These are phyloP conservation scores for Fusarium globosum DNA, from an alignment of 2,329 filamentous ascomycete genomes.

Conservation along the genomic window DNA sequence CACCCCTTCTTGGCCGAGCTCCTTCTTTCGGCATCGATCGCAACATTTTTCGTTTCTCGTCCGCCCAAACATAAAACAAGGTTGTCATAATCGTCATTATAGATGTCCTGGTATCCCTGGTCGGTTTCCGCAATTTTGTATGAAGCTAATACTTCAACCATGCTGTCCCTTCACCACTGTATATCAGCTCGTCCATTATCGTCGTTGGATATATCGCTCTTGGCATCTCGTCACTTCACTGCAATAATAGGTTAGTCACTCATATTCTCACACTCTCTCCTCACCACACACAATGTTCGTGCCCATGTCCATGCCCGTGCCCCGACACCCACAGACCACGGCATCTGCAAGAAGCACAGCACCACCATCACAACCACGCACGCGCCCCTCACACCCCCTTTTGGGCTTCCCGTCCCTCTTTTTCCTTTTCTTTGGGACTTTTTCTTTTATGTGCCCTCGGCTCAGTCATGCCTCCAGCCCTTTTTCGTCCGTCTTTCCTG, in stretches of 20 bases:
- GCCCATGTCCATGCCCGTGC: background rate
- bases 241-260: constrained; percentile 26
- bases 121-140: constrained; percentile 14
- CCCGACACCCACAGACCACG: constrained; percentile 30
- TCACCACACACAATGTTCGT: constrained; percentile 3
- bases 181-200: constrained; percentile 21
- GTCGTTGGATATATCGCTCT: constrained; percentile 25
- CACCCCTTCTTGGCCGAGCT: constrained; percentile 13
- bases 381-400: constrained; percentile 36
- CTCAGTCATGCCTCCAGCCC: constrained; percentile 3
- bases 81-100: constrained; percentile 30
- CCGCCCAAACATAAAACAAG: constrained; percentile 19
- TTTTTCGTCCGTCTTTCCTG: background rate
- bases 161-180: constrained; percentile 12
- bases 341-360: constrained; percentile 41
- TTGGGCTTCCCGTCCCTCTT: constrained; percentile 30
- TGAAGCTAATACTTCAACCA: constrained; percentile 26
- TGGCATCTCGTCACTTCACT: constrained; percentile 30
- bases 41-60: constrained; percentile 14
- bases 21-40: constrained; percentile 18
- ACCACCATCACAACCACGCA: constrained; percentile 33
- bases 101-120: constrained; percentile 17
- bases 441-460: constrained; percentile 5
- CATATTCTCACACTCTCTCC: constrained; percentile 16
- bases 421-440: constrained; percentile 15